Evolutionary conservation across 345 rosid genomes (phyloP).

Genomic region (Melaleuca quinquenervia): DNA sequence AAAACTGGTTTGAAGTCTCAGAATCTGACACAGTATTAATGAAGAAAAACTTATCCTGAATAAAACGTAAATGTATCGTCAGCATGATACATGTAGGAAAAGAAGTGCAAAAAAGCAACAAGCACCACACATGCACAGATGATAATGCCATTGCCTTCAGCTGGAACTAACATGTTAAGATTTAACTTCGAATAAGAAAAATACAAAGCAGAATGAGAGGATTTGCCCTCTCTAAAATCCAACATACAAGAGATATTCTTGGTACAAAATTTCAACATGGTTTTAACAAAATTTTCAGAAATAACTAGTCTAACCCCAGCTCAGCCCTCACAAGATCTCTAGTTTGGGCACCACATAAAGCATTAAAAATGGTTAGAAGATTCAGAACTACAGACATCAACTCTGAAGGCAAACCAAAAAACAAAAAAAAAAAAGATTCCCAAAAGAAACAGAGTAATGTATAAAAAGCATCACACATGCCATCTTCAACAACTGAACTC

Average conservation of each 20-base stretch:
- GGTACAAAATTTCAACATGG: background rate
- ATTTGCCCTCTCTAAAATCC: background rate
- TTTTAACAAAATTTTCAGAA: background rate
- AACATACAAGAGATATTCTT: background rate
- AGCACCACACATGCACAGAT: background rate
- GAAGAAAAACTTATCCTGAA: constrained; percentile 30
- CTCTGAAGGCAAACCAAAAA: background rate
- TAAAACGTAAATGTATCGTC: background rate
- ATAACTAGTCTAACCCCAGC: background rate
- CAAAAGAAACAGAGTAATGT: background rate
- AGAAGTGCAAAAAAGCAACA: background rate
- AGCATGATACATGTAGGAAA: background rate
- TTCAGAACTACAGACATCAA: background rate
- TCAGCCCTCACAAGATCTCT: background rate
- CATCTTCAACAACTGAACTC: background rate
- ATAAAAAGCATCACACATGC: background rate
- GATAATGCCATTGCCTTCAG: background rate
- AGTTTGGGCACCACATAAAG: background rate
- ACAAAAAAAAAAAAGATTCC: accelerated
- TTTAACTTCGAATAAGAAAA: background rate
- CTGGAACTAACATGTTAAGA: background rate
- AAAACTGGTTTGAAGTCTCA: constrained; percentile 27
- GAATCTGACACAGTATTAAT: constrained; percentile 26
- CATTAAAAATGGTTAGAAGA: background rate
- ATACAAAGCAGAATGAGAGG: background rate